Evolutionary conservation across 73 alveolate genomes (phyloP).

Genomic region (Paramecium pentaurelia): DNA sequence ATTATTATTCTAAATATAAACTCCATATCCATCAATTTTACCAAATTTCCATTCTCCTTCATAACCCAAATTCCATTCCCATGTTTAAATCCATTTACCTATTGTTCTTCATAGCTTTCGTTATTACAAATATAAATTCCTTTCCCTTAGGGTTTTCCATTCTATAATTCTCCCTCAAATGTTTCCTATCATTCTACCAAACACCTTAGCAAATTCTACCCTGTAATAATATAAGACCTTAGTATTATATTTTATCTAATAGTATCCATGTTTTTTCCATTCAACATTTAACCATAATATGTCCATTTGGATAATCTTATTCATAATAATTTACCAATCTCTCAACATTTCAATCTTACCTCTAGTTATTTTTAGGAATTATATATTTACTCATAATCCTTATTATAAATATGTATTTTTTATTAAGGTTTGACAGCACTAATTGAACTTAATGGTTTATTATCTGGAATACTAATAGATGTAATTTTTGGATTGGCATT

Average conservation of each 20-base stretch:
- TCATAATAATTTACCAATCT: background rate
- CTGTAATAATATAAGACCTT: conserved; percentile 60
- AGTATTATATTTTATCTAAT: background rate
- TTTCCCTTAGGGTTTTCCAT: conserved; percentile 62
- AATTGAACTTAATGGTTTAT: background rate
- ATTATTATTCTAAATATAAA: conserved; percentile 58
- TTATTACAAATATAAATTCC: conserved; percentile 32
- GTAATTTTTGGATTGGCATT: conserved; percentile 3
- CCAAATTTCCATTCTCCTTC: conserved; percentile 74
- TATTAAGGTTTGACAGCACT: background rate
- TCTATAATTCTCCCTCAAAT: conserved; percentile 64
- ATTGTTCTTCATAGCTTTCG: conserved; percentile 60
- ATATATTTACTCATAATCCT: background rate
- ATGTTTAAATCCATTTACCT: conserved; percentile 67
- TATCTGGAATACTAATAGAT: background rate
- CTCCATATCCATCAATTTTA: conserved; percentile 68
- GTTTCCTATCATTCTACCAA: conserved; percentile 66
- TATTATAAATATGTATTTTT: background rate
- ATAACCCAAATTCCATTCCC: conserved; percentile 67
- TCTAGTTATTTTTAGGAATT: background rate
- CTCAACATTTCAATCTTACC: background rate
- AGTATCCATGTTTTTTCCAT: conserved; percentile 54
- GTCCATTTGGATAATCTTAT: conserved; percentile 39
- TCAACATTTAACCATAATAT: conserved; percentile 51
- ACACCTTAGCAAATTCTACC: conserved; percentile 62